These are phyloP conservation scores for Eutrema heterophyllum DNA, from an alignment of 345 rosid species.

Conservation along the genomic window DNA sequence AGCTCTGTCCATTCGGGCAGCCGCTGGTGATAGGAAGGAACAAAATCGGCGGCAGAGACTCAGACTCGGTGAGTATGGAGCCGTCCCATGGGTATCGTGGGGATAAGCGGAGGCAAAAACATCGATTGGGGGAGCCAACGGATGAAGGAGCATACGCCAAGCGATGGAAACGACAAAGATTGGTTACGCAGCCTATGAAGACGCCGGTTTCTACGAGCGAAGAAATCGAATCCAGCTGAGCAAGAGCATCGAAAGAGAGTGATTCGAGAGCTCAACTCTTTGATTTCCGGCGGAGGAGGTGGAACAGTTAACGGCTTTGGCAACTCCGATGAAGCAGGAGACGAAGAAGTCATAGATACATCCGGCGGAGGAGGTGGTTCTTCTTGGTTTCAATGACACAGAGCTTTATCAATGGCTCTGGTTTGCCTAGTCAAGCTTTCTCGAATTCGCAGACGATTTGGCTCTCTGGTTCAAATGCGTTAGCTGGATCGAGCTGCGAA, in stretches of 20 bases:
- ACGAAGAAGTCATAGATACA: constrained; percentile 86
- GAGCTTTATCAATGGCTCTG: constrained; percentile 57
- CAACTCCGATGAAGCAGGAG: constrained; percentile 48
- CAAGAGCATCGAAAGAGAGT: constrained; percentile 83
- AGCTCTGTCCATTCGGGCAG: constrained; percentile 47
- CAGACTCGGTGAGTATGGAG: constrained; percentile 20
- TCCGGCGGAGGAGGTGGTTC: constrained; percentile 58
- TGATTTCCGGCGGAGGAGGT: constrained; percentile 54
- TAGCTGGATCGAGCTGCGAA: too few relatives aligned
- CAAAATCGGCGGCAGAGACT: constrained; percentile 16
- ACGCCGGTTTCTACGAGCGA: constrained; percentile 20
- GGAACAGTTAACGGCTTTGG: constrained; percentile 33
- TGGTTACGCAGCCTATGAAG: constrained; percentile 30
- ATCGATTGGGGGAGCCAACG: neutral
- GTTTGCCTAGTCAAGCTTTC: constrained; percentile 69
- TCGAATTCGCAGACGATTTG: too few relatives aligned
- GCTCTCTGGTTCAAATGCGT: too few relatives aligned
- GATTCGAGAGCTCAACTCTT: constrained; percentile 71
- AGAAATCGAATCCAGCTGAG: constrained; percentile 34
- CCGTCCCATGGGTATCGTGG: constrained; percentile 18
- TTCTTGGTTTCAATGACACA: constrained; percentile 90
- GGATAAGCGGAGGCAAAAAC: constrained; percentile 12
- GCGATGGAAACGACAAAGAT: constrained; percentile 21
- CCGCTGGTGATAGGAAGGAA: constrained; percentile 10
- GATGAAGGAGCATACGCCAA: constrained; percentile 1